Base-by-base conservation (phyloP, 1,284 basidiomycete genomes). In the Pseudozyma sp. region DNA sequence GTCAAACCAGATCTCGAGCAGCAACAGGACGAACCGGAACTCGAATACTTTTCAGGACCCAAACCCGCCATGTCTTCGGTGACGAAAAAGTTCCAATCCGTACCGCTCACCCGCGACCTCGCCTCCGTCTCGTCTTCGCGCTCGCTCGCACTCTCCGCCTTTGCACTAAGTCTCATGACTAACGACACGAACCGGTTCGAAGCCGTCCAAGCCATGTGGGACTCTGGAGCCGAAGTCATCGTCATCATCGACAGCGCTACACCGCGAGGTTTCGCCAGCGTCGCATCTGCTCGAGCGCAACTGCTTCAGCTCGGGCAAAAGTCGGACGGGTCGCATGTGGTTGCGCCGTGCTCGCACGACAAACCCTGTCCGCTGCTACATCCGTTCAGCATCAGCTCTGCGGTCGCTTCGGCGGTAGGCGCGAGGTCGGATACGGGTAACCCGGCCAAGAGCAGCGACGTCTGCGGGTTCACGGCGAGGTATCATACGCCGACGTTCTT, bases 281-380 rank as follows among this genome's bases (percentile, higher is more conserved):
- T 99, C 51, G 90, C 90, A n/a, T 89, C 91, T 74, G 94, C 96
- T 1, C 88, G 96, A 59, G 88, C 92, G 58, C 89, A 90, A 75
- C 85, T 99, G 2, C 87, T 99, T 29, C 87, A 87, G 47, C 85
- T 91, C 70, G 93, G 91, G 35, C 59, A 56, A 13, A 29, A 51
- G 14, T 13, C 11, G 4, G 42, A 8, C 1, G 58, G 55, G 5
- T 88, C 89, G 44, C 91, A 94, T 86, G 91, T 94, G 16, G 86
- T 94, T 2, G 73, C 66, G 5, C 85, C 94, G 88, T 99, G 97
- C 82, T 93, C 97, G 24, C 96, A 99, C 82, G 95, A 99, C 82
- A 88, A 88, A 14, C 87, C 87, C 29, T 99, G 97, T 82, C 96
- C 97, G 1, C 79, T 89, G 6, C 85, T 92, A 13, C 75, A 81